phyloP scores from a whole-genome alignment of 164 flowering plant species.

The Dillenia turbinata region DNA sequence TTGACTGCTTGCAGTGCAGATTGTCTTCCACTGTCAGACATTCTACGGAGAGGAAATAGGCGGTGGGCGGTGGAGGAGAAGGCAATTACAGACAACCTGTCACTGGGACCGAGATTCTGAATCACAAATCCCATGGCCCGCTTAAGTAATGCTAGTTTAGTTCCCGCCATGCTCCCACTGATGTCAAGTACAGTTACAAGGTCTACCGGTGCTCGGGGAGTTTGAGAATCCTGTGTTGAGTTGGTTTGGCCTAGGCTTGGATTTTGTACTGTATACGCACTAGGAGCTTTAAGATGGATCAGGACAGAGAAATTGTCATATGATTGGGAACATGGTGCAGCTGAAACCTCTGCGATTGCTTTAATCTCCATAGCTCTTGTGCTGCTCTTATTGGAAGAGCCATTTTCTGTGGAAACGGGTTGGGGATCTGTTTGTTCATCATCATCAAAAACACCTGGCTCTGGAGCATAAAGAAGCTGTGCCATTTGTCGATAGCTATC shows the following conservation, averaged over 20 bases:
- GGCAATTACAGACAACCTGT: slow-evolving; percentile 58
- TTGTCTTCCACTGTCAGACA: slow-evolving; percentile 54
- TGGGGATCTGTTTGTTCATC: slow-evolving; percentile 40
- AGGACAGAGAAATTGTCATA: slow-evolving; percentile 32
- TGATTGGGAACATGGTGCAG: slow-evolving; percentile 22
- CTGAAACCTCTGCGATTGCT: slow-evolving; percentile 42
- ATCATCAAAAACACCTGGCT: slow-evolving; percentile 47
- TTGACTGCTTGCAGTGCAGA: slow-evolving; percentile 54
- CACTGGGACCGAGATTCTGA: slow-evolving; percentile 55
- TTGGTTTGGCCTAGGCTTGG: slow-evolving; percentile 11
- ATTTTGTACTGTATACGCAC: slow-evolving; percentile 10
- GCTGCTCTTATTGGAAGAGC: slow-evolving; percentile 4
- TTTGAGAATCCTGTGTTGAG: slow-evolving; percentile 20
- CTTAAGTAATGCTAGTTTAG: slow-evolving; percentile 61
- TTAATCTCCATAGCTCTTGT: slow-evolving; percentile 23
- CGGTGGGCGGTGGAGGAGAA: slow-evolving; percentile 67
- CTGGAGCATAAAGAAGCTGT: slow-evolving; percentile 30
- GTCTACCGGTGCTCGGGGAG: slow-evolving; percentile 58
- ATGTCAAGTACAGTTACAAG: slow-evolving; percentile 64
- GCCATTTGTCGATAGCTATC: slow-evolving; percentile 21
- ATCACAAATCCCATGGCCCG: slow-evolving; percentile 76
- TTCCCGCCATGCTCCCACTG: slow-evolving; percentile 75
- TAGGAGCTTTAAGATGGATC: slow-evolving; percentile 49
- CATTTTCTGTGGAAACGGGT: background rate
- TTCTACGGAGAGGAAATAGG: slow-evolving; percentile 50